Percentiles rank a stretch among this genome's conserved stretches.
Evolutionary conservation across 1,284 basidiomycete genomes (phyloP).

Genomic region (Inonotus hispidus): DNA sequence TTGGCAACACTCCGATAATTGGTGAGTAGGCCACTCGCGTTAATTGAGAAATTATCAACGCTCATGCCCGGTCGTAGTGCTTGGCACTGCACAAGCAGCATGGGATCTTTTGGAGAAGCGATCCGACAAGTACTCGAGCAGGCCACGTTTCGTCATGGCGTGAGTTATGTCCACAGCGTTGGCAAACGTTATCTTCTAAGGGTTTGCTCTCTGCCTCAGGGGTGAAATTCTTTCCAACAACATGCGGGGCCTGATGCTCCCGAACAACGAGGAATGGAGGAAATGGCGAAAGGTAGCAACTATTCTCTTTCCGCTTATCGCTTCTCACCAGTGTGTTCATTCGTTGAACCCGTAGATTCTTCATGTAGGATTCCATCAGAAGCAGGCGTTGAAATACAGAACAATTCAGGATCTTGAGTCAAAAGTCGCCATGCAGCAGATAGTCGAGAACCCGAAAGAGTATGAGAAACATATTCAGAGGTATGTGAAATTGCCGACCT

Average conservation of each 20-base stretch:
- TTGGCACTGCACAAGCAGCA: conserved; percentile 44
- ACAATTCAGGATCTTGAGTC: conserved; percentile 49
- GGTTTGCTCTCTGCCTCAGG: conserved; percentile 21
- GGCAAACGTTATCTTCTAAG: neutral
- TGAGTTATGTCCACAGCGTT: conserved; percentile 18
- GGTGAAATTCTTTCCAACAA: conserved; percentile 46
- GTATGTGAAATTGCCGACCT: conserved; percentile 20
- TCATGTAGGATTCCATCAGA: conserved; percentile 38
- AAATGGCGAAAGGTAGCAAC: conserved; percentile 42
- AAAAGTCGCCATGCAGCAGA: conserved; percentile 38
- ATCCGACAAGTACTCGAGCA: conserved; percentile 44
- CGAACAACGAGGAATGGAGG: conserved; percentile 41
- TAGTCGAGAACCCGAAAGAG: conserved; percentile 35
- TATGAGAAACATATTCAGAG: conserved; percentile 43
- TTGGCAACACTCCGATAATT: conserved; percentile 46
- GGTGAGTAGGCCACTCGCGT: conserved; percentile 23
- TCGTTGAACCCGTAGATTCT: conserved; percentile 32
- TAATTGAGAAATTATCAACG: conserved; percentile 15
- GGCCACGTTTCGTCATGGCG: conserved; percentile 44
- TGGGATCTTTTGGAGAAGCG: conserved; percentile 51
- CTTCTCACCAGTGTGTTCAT: neutral
- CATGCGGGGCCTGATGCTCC: conserved; percentile 44
- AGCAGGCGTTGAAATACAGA: conserved; percentile 38
- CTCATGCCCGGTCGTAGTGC: conserved; percentile 27
- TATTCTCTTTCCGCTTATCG: neutral